Conservation (phyloP, 805 yeast genomes). For the Kuraishia hungarica region DNA sequence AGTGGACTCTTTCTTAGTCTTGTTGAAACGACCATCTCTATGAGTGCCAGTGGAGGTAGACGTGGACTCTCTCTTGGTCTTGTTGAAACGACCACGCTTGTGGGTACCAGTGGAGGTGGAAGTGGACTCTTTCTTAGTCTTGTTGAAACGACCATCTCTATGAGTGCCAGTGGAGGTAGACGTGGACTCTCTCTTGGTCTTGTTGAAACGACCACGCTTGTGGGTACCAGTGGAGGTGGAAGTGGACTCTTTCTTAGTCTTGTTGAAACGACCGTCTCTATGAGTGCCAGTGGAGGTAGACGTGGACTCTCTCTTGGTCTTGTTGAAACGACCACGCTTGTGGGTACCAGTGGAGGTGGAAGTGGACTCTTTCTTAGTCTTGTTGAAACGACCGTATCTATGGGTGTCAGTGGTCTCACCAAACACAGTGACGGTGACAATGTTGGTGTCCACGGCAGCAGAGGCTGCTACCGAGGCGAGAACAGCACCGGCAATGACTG, state of each 20-base stretch:
- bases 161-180: constrained; percentile 17
- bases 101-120: constrained; percentile 39
- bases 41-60: constrained; percentile 34
- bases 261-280: constrained; percentile 40
- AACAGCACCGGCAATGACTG: constrained; percentile 25
- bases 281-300: constrained; percentile 31
- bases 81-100: constrained; percentile 48
- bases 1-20: constrained; percentile 25
- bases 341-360: constrained; percentile 39
- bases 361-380: constrained; percentile 26
- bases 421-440: constrained; percentile 25
- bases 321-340: constrained; percentile 48
- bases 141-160: constrained; percentile 39
- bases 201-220: constrained; percentile 40
- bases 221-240: constrained; percentile 28
- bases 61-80: constrained; percentile 24
- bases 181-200: constrained; percentile 27
- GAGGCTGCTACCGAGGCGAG: constrained; percentile 26
- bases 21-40: constrained; percentile 48
- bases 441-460: constrained; percentile 17
- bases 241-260: constrained; percentile 26
- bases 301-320: constrained; percentile 24
- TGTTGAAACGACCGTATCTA: constrained; percentile 40
- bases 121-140: constrained; percentile 26
- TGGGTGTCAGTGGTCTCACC: constrained; percentile 20